Conservation (phyloP, 1,284 basidiomycete genomes). For the Rugosomyces carneus region DNA sequence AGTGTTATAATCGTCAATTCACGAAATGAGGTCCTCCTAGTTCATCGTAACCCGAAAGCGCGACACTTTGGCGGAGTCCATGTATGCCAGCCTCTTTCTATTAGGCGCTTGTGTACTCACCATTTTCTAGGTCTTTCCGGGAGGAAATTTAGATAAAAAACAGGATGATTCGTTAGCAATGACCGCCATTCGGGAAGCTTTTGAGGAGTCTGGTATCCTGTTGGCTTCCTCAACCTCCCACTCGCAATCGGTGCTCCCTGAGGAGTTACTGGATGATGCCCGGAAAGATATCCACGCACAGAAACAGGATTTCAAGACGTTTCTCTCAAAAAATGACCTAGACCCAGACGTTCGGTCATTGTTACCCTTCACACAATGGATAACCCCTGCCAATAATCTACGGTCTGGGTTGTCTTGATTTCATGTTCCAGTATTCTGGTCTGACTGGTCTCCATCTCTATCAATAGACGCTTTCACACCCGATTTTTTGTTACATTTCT, state of each 20-base stretch:
- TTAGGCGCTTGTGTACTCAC: not conserved
- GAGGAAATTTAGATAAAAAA: slow-evolving; percentile 55
- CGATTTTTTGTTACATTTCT: slow-evolving; percentile 64
- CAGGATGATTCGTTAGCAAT: slow-evolving; percentile 52
- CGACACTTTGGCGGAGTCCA: slow-evolving; percentile 59
- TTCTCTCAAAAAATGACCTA: slow-evolving; percentile 42
- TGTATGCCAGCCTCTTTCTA: slow-evolving; percentile 32
- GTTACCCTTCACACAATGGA: slow-evolving; percentile 65
- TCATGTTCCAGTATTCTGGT: not conserved
- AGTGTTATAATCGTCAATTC: slow-evolving; percentile 59
- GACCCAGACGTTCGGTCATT: slow-evolving; percentile 39
- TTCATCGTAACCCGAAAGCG: slow-evolving; percentile 59
- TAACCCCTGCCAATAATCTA: slow-evolving; percentile 49
- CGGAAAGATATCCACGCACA: slow-evolving; percentile 53
- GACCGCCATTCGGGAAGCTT: slow-evolving; percentile 67
- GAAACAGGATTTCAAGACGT: slow-evolving; percentile 42
- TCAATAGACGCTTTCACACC: slow-evolving; percentile 56
- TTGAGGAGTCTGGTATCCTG: slow-evolving; percentile 66
- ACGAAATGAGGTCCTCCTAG: slow-evolving; percentile 60
- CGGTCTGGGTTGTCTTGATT: slow-evolving; percentile 33
- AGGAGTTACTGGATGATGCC: slow-evolving; percentile 42
- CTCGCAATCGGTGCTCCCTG: slow-evolving; percentile 22
- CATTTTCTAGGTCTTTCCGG: slow-evolving; percentile 57
- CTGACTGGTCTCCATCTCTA: not conserved
- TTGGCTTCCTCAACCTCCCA: slow-evolving; percentile 39